Evolutionary conservation across 345 rosid species (phyloP).

Genomic region (Bretschneidera sinensis): DNA sequence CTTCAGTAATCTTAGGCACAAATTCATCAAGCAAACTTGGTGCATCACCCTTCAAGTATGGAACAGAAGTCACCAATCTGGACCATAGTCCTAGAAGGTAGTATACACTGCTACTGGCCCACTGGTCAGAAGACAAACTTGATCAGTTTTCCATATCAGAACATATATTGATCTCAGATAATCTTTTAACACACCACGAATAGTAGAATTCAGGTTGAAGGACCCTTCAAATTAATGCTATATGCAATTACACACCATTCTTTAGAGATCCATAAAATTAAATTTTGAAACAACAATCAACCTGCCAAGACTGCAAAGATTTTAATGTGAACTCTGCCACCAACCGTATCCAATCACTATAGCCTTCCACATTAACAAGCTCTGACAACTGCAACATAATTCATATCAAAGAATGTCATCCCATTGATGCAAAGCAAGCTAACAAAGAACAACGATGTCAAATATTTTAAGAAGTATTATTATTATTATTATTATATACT

Average conservation of each 20-base stretch:
- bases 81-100: slow-evolving; percentile 97
- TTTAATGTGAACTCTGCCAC: slow-evolving; percentile 94
- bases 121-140: slow-evolving; percentile 42
- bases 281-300: slow-evolving; percentile 21
- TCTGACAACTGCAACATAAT: slow-evolving; percentile 76
- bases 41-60: slow-evolving; percentile 92
- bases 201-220: background rate
- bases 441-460: background rate
- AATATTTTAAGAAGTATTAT: no score
- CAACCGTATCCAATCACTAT: slow-evolving; percentile 94
- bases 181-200: slow-evolving; percentile 13
- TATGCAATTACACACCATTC: background rate
- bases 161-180: slow-evolving; percentile 11
- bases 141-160: no score
- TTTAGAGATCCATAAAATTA: background rate
- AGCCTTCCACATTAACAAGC: slow-evolving; percentile 97
- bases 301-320: slow-evolving; percentile 99
- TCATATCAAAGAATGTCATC: slow-evolving; percentile 13
- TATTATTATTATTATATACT: no score
- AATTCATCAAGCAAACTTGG: slow-evolving; percentile 97
- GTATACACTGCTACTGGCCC: slow-evolving; percentile 99
- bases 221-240: slow-evolving; percentile 6
- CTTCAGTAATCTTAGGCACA: slow-evolving; percentile 97
- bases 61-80: slow-evolving; percentile 89
- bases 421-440: slow-evolving; percentile 6